Evolutionary conservation across 83 land plant genomes (phyloP), one percentile per base, ranked within the genome.

Genomic region (Isoetes engelmannii): DNA sequence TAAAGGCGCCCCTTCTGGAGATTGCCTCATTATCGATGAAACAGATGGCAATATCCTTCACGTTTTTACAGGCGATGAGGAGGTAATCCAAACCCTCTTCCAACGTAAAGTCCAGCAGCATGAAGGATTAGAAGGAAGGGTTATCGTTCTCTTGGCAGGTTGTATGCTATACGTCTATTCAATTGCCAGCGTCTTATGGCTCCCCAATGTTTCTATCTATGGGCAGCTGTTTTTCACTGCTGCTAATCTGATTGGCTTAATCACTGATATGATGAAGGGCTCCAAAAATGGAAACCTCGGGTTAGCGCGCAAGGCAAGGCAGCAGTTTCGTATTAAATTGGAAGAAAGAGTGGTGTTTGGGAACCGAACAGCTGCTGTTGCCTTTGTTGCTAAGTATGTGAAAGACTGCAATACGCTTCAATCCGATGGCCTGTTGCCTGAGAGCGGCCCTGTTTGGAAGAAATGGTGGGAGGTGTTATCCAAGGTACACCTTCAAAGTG

Each of bases 391-490:
- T 1, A 12, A 59, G 3, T 37, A 59, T 18, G 20, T 18, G 1
- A 42, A 59, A 59, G 4, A 59, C 4, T 59, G 62, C 19, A 59
- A 4, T 59, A 0, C 28, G 62, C 62, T 59, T 37, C 18, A 59
- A 42, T 59, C 62, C 3, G 55, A 51, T 0, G 2, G 3, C 1
- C 19, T 59, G 62, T 37, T 59, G 62, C 62, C 62, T 0, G 19
- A 8, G 62, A 9, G 28, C 1, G 62, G 62, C 18, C 62, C 62
- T 12, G 62, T 59, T 12, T 59, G 62, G 62, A 42, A 12, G 20
- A 59, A 59, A 59, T 59, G 62, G 62, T 59, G 62, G 62, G 62
- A 12, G 20, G 28, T 59, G 62, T 37, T 59, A 28, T 28, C 37
- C 37, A 28, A 28, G 37, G 37, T 28, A 28, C 37, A 28, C 37